Percentiles rank a stretch among this genome's conserved stretches.
These are phyloP conservation scores for Serendipita sp. DNA, from an alignment of 768 basidiomycete species.

Conservation along the genomic window DNA sequence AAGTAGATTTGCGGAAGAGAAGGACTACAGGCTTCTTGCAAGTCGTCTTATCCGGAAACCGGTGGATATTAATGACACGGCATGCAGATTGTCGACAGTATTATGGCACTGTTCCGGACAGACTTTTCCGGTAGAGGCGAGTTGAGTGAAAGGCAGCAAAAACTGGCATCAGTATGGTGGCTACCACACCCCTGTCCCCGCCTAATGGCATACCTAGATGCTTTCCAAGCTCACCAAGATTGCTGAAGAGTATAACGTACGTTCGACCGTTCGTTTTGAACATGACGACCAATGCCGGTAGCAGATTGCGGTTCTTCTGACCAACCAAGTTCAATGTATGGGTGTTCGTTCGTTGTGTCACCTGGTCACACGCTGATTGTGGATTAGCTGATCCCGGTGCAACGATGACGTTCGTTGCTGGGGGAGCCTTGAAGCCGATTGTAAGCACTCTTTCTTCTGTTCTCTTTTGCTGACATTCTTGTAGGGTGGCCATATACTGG, in stretches of 20 bases:
- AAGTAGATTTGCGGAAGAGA: slow-evolving; percentile 76
- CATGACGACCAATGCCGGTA: slow-evolving; percentile 10
- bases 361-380: neutral
- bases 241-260: slow-evolving; percentile 80
- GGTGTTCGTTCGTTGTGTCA: neutral
- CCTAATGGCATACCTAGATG: slow-evolving; percentile 36
- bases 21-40: slow-evolving; percentile 39
- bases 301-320: slow-evolving; percentile 66
- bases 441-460: slow-evolving; percentile 10
- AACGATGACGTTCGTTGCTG: slow-evolving; percentile 89
- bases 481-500: slow-evolving; percentile 66
- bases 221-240: slow-evolving; percentile 82
- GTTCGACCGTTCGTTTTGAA: slow-evolving; percentile 9
- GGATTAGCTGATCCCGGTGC: slow-evolving; percentile 79
- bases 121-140: slow-evolving; percentile 92
- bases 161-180: slow-evolving; percentile 71
- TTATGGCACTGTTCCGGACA: slow-evolving; percentile 92
- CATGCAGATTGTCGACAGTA: slow-evolving; percentile 84
- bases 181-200: neutral
- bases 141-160: slow-evolving; percentile 85
- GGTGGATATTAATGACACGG: neutral
- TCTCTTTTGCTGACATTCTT: slow-evolving; percentile 14
- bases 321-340: slow-evolving; percentile 84
- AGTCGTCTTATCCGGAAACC: neutral
- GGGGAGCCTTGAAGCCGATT: slow-evolving; percentile 81